These are phyloP conservation scores for Patellifolia procumbens DNA, from an alignment of 179 eudicot species.

Conservation along the genomic window DNA sequence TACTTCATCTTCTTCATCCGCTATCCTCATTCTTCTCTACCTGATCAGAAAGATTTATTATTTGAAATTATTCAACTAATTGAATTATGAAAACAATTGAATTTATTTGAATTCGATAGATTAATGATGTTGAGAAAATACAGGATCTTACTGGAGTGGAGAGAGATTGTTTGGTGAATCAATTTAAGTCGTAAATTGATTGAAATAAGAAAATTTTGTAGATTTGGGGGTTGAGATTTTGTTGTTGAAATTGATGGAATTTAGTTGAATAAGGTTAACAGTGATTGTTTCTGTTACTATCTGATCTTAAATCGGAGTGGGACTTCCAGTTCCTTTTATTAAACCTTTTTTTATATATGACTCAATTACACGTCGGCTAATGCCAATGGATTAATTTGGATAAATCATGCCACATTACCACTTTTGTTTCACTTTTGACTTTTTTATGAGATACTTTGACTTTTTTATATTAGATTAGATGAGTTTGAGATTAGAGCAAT, in stretches of 20 bases:
- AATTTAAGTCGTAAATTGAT: neutral
- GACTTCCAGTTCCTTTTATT: too few relatives aligned
- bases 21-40: conserved; percentile 44
- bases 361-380: conserved; percentile 12
- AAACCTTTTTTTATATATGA: neutral
- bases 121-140: neutral
- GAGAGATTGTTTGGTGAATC: neutral
- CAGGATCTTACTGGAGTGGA: neutral
- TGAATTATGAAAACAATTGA: too few relatives aligned
- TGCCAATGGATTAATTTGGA: neutral
- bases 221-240: neutral
- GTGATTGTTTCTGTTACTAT: neutral
- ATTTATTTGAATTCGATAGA: too few relatives aligned
- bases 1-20: conserved; percentile 42
- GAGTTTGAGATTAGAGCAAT: too few relatives aligned
- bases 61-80: too few relatives aligned
- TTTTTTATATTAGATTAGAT: too few relatives aligned
- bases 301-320: too few relatives aligned
- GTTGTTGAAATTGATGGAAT: neutral
- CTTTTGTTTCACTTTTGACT: too few relatives aligned
- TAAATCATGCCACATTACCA: too few relatives aligned
- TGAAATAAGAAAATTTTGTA: neutral
- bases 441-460: too few relatives aligned
- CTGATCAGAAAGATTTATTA: too few relatives aligned
- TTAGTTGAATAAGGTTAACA: neutral